A percentile compares a stretch with the other conserved stretches of the same genome.
Conservation (phyloP, 225 moss, liverwort and hornwort species). For the Pseudisothecium myosuroides region DNA sequence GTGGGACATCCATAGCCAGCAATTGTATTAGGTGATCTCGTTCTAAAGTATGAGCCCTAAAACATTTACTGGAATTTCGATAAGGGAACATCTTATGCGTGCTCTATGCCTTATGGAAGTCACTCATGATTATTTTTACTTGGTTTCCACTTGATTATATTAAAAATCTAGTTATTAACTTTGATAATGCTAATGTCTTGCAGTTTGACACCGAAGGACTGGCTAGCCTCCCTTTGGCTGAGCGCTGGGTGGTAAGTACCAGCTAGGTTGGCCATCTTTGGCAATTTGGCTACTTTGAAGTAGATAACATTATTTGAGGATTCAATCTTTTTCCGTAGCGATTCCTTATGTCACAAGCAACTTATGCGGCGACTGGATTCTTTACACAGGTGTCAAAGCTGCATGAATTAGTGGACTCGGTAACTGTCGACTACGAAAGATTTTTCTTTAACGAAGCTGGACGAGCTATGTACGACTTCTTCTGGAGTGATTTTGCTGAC, state of each 20-base stretch:
- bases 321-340: not conserved
- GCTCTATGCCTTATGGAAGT: not conserved
- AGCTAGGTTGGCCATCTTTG: not conserved
- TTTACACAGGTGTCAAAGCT: slow-evolving; percentile 59
- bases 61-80: not conserved
- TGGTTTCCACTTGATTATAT: not conserved
- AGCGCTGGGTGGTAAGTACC: slow-evolving; percentile 75
- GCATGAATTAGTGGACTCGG: slow-evolving; percentile 64
- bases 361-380: not conserved
- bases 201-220: slow-evolving; percentile 45
- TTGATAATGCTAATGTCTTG: not conserved
- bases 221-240: slow-evolving; percentile 42
- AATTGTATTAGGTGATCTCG: not conserved
- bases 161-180: not conserved
- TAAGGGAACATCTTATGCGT: not conserved
- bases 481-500: slow-evolving; percentile 92
- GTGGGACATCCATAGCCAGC: not conserved
- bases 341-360: not conserved
- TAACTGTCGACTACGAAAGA: slow-evolving; percentile 60
- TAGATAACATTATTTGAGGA: not conserved
- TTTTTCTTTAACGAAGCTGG: slow-evolving; percentile 73
- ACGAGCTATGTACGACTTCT: slow-evolving; percentile 74
- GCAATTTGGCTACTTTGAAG: not conserved
- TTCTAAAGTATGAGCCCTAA: not conserved
- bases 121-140: not conserved